Conservation (phyloP, 768 basidiomycete genomes). For the Suillus discolor region DNA sequence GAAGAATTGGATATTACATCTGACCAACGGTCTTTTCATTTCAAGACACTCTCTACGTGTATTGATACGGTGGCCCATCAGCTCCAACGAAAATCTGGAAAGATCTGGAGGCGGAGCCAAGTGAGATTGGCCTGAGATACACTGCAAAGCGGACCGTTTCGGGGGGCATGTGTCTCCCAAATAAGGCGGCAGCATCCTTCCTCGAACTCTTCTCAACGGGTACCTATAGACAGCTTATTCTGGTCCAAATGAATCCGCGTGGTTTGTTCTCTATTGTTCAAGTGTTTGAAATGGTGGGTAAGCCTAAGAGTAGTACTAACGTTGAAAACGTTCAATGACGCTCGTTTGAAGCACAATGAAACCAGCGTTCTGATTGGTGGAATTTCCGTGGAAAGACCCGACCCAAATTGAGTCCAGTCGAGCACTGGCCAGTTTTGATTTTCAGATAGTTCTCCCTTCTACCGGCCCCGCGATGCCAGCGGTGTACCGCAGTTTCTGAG, state of each 20-base stretch:
- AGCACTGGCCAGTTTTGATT: background rate
- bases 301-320: background rate
- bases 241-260: background rate
- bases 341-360: background rate
- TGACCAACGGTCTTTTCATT: slow-evolving; percentile 16
- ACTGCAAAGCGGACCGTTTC: slow-evolving; percentile 2
- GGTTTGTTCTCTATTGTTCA: background rate
- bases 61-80: background rate
- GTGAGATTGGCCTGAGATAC: slow-evolving; percentile 8
- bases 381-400: background rate
- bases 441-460: background rate
- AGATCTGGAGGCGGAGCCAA: slow-evolving; percentile 5
- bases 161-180: slow-evolving; percentile 4
- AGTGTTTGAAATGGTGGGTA: background rate
- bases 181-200: slow-evolving; percentile 1
- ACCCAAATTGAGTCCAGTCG: background rate
- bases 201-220: slow-evolving; percentile 6
- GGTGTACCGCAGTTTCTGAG: background rate
- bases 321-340: slow-evolving; percentile 1
- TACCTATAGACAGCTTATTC: background rate
- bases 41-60: background rate
- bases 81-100: slow-evolving; percentile 1
- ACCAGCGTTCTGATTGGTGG: slow-evolving; percentile 1
- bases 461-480: slow-evolving; percentile 4
- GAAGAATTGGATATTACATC: slow-evolving; percentile 1